These are phyloP conservation scores for Trichoderma sp. DNA, from an alignment of 2,329 filamentous ascomycete genomes.

Conservation along the genomic window DNA sequence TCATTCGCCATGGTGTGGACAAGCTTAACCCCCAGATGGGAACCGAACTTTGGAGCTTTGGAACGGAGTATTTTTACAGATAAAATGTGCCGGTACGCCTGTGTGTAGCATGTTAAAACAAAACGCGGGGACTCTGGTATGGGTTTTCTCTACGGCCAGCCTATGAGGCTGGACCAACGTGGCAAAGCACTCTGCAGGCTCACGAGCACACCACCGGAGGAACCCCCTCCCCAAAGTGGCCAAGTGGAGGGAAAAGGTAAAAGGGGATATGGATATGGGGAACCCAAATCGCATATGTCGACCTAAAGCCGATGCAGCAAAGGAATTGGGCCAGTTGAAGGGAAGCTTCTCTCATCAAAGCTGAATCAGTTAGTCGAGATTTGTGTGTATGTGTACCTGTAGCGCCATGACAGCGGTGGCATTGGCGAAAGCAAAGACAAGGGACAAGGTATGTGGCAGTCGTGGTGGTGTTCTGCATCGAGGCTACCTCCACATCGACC, in stretches of 20 bases:
- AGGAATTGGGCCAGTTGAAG: conserved; percentile 28
- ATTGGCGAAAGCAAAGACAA: neutral
- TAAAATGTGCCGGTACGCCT: neutral
- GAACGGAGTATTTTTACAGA: neutral
- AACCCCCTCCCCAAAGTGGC: conserved; percentile 11
- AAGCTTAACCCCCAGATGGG: neutral
- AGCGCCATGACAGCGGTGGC: neutral
- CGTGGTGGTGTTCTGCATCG: conserved; percentile 16
- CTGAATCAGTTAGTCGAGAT: neutral
- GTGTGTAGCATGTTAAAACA: conserved; percentile 11
- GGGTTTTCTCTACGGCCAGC: neutral
- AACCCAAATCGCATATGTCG: conserved; percentile 10
- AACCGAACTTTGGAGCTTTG: neutral
- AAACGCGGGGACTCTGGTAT: conserved; percentile 15
- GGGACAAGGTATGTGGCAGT: neutral
- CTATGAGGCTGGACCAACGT: conserved; percentile 35
- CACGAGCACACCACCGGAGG: conserved; percentile 16
- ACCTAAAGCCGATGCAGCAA: conserved; percentile 29
- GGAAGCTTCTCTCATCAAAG: neutral
- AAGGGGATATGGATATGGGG: neutral
- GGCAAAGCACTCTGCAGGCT: conserved; percentile 33
- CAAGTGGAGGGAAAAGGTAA: conserved; percentile 5
- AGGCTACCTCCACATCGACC: conserved; percentile 12
- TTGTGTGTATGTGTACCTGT: neutral
- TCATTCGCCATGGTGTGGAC: neutral